Base-by-base conservation (phyloP, 2,329 filamentous ascomycete species). In the Trichoderma breve region DNA sequence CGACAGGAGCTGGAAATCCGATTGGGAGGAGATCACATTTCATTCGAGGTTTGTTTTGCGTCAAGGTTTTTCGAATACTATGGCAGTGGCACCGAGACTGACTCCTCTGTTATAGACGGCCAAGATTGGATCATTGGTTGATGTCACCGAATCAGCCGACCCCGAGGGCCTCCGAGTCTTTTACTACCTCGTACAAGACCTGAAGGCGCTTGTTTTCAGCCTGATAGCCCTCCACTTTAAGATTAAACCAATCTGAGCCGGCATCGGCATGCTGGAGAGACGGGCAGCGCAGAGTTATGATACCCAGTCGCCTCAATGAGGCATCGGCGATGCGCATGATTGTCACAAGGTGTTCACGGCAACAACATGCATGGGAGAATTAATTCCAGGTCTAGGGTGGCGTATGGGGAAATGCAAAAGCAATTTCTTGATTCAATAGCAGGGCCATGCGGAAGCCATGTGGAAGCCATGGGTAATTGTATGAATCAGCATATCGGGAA, bases 221-320 rank as follows among this genome's bases (percentile, higher is more conserved):
- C 84, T 99, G 75, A 99, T 98, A 78, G 93, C 94, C 3, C 87
- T 99, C 74, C 96, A 99, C 84, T 99, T 99, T 87, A 99, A 99
- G 91, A 93, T 93, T 81, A 93, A 93, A 84, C 91, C 91, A 3
- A 93, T 93, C 76, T 93, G 81, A 82, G 69, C 61, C 79, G 71
- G 73, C 83, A 82, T 81, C 4, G 28, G 32, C 12, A 32, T 8
- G 43, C 32, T 21, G 30, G 51, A 30, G 57, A 63, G 30, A 39
- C 21, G 65, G 21, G 60, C 71, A 72, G 34, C 51, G 24, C 60
- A 47, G 36, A 71, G 58, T 60, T 61, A 67, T 69, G 71, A 72
- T 72, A 72, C 71, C 71, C 64, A 64, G 47, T 60, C 36, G 30
- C 61, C 62, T 66, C 32, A 26, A 57, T 11, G 64, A 69, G 53